Evolutionary conservation across 345 rosid species (phyloP), one percentile per base, ranked within the genome.

Genomic region (Rhodomyrtus tomentosa): DNA sequence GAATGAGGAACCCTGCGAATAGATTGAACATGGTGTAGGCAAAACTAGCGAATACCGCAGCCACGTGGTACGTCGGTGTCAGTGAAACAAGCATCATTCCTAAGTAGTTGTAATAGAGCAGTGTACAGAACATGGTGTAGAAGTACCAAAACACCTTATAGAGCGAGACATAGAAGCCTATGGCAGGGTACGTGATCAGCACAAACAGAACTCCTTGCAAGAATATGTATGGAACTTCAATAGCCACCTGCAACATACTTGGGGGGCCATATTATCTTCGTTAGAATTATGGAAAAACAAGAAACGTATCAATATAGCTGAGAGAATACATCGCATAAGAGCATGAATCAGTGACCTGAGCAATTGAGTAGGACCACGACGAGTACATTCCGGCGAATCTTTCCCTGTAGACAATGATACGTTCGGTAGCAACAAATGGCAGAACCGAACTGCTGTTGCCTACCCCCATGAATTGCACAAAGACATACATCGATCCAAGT

Each of bases 1-100:
- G 90, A 16, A 91, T 91, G 40, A 91, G 87, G 88, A 85, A 91
- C n/a, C 92, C 93, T 8, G 92, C 84, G 84, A 91, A 91, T 48
- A 91, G 89, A 84, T 90, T 91, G 81, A 89, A 81, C 36, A 90
- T 55, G 7, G 93, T 80, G 87, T 91, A 91, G 85, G 80, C 62
- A 3, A 89, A 87, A 14, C 87, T 32, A 4, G 89, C 85, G 18
- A 87, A 85, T 16, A 90, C 81, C 29, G 86, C 86, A 81, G 93
- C 93, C n/a, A 89, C 90, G 79, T 89, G 89, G 53, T 87, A 54
- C 8, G 84, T 86, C 42, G 91, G 84, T 25, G 88, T 90, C 45
- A 90, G 53, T 0, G 90, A 89, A 29, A 89, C 90, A 29, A 90
- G 51, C 81, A 91, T 87, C 91, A 90, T 89, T 14, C 93, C 92